These are phyloP conservation scores for Fusarium staphyleae DNA, from an alignment of 2,329 filamentous ascomycete genomes.

Conservation along the genomic window DNA sequence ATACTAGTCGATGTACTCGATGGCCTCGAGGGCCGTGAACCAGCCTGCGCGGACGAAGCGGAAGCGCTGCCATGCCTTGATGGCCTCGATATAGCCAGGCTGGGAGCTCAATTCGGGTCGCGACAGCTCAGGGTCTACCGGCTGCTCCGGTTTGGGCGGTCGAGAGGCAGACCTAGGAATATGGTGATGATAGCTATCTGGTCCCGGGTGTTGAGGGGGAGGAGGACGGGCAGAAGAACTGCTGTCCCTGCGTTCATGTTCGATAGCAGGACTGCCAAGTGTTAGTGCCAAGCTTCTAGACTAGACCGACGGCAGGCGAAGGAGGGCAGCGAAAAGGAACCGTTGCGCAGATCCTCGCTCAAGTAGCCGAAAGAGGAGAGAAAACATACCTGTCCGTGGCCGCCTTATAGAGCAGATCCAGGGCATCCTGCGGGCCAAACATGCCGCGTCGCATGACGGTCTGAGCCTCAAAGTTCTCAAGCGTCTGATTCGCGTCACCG, in stretches of 20 bases:
- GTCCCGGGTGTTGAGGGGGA: conserved; percentile 20
- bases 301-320: conserved; percentile 1
- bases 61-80: conserved; percentile 89
- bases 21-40: conserved; percentile 93
- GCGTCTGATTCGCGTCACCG: conserved; percentile 65
- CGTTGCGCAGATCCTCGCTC: not conserved
- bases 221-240: conserved; percentile 23
- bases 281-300: conserved; percentile 11
- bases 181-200: conserved; percentile 33
- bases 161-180: conserved; percentile 24
- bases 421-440: conserved; percentile 89
- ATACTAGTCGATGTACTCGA: conserved; percentile 92
- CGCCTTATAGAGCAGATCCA: conserved; percentile 90
- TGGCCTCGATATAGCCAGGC: conserved; percentile 70
- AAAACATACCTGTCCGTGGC: conserved; percentile 66
- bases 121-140: conserved; percentile 56
- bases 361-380: conserved; percentile 14
- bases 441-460: conserved; percentile 74
- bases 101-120: conserved; percentile 55
- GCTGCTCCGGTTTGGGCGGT: conserved; percentile 44
- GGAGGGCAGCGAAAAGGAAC: not conserved
- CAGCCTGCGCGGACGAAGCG: conserved; percentile 96
- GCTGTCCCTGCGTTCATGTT: conserved; percentile 38
- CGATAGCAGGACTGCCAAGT: conserved; percentile 32
- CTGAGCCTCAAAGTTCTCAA: conserved; percentile 71